Conservation (phyloP, 2,329 filamentous ascomycete species). For the Pseudogymnoascus sp. region DNA sequence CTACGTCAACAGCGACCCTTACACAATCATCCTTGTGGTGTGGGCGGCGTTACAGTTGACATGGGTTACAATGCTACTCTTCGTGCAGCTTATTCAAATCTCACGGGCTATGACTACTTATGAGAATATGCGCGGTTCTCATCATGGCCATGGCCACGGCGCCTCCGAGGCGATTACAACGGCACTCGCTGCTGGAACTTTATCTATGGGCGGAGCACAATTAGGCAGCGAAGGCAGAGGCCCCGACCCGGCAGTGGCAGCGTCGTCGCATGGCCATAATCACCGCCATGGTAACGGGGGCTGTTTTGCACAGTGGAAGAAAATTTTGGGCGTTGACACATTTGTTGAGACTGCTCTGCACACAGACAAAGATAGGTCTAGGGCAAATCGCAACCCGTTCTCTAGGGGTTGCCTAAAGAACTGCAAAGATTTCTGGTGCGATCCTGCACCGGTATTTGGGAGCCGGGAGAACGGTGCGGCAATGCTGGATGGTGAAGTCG, state of each 20-base stretch:
- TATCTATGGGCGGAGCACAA: conserved; percentile 59
- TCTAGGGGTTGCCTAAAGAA: conserved; percentile 77
- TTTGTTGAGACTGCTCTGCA: conserved; percentile 86
- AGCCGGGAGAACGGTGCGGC: conserved; percentile 66
- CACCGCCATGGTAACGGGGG: conserved; percentile 52
- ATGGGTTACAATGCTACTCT: conserved; percentile 95
- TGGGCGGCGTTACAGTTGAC: conserved; percentile 82
- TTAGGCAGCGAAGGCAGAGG: conserved; percentile 60
- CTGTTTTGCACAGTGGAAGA: conserved; percentile 71
- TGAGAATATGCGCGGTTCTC: conserved; percentile 86
- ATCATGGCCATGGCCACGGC: conserved; percentile 47
- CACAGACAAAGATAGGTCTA: conserved; percentile 40
- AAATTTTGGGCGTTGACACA: conserved; percentile 81
- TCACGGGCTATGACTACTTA: conserved; percentile 90
- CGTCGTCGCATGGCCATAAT: conserved; percentile 39
- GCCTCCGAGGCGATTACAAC: conserved; percentile 56
- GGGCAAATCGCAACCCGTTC: conserved; percentile 66
- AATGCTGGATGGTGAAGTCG: conserved; percentile 65
- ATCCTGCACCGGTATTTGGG: conserved; percentile 74
- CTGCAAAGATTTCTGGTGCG: conserved; percentile 95
- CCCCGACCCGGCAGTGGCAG: conserved; percentile 48
- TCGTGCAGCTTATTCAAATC: conserved; percentile 89
- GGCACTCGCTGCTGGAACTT: conserved; percentile 66
- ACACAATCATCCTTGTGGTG: conserved; percentile 68
- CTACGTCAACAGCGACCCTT: conserved; percentile 72